A percentile compares a stretch with the other conserved stretches of the same genome.
Evolutionary conservation across 2,329 filamentous ascomycete genomes (phyloP).

Genomic region (Penicillium aurantiogriseum): DNA sequence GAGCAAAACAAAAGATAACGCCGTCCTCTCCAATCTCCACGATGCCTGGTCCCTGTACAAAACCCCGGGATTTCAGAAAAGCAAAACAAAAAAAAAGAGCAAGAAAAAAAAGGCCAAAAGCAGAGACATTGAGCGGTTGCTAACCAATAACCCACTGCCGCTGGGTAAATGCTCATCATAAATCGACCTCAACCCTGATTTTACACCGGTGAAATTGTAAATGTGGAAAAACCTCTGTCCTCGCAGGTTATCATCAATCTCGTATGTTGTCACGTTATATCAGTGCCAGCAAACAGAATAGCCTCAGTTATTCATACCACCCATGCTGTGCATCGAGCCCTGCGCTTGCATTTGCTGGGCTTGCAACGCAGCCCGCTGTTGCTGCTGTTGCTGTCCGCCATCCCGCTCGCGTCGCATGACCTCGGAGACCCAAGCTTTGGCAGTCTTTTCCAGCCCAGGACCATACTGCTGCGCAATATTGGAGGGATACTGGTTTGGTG

Average conservation of each 20-base stretch:
- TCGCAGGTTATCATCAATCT: background rate
- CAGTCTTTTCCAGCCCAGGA: constrained; percentile 37
- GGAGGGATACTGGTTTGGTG: constrained; percentile 40
- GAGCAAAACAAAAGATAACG: constrained; percentile 21
- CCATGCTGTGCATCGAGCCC: constrained; percentile 41
- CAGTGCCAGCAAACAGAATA: constrained; percentile 3
- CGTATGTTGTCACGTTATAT: background rate
- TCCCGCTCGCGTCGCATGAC: constrained; percentile 41
- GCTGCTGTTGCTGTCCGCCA: constrained; percentile 32
- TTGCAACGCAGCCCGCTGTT: constrained; percentile 33
- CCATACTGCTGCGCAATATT: constrained; percentile 40
- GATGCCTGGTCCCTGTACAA: constrained; percentile 27
- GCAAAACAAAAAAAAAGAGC: constrained; percentile 9
- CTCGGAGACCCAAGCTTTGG: constrained; percentile 39
- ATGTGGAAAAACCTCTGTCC: background rate
- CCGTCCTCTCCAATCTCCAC: constrained; percentile 26
- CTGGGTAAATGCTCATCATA: background rate
- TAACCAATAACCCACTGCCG: background rate
- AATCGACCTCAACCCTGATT: background rate
- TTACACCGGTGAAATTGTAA: constrained; percentile 1
- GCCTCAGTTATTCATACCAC: constrained; percentile 38
- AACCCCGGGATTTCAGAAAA: constrained; percentile 16
- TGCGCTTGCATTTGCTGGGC: constrained; percentile 42
- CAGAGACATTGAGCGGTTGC: background rate
- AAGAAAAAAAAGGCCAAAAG: constrained; percentile 6